These are phyloP conservation scores for Allium cepa DNA, from an alignment of 106 monocot genomes.

Conservation along the genomic window DNA sequence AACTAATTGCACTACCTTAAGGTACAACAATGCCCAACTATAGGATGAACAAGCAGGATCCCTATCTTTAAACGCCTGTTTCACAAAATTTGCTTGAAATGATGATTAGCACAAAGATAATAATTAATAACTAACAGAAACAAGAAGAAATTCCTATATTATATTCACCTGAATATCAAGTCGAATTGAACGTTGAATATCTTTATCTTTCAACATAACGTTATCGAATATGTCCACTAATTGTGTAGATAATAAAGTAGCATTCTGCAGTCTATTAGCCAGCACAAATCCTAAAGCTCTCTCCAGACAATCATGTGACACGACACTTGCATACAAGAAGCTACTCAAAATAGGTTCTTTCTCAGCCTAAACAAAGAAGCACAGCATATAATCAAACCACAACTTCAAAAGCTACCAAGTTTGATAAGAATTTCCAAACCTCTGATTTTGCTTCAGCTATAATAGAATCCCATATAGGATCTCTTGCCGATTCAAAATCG, in stretches of 20 bases:
- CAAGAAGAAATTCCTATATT: neutral
- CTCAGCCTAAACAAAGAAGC: constrained; percentile 46
- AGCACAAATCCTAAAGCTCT: constrained; percentile 76
- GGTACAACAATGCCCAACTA: constrained; percentile 81
- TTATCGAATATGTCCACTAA: constrained; percentile 82
- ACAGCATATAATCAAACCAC: neutral
- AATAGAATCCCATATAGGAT: constrained; percentile 50
- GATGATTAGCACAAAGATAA: neutral
- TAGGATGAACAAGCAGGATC: constrained; percentile 85
- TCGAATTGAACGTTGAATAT: constrained; percentile 68
- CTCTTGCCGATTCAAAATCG: constrained; percentile 19
- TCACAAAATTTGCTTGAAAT: neutral
- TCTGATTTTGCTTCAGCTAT: constrained; percentile 46
- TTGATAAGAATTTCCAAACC: constrained; percentile 3
- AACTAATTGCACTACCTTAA: constrained; percentile 42
- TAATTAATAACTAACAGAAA: too few species aligned
- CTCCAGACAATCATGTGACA: constrained; percentile 85
- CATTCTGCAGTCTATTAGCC: constrained; percentile 84
- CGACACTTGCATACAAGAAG: constrained; percentile 82
- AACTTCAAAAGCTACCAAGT: too few species aligned
- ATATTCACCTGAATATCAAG: constrained; percentile 81
- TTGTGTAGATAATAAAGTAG: constrained; percentile 73
- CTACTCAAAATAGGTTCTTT: constrained; percentile 92
- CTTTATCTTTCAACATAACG: constrained; percentile 76
- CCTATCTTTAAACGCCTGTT: constrained; percentile 79